Percentiles rank a stretch among this genome's conserved stretches.
These are phyloP conservation scores for Ceratocystis huliohia DNA, from an alignment of 2,329 filamentous ascomycete genomes.

Conservation along the genomic window DNA sequence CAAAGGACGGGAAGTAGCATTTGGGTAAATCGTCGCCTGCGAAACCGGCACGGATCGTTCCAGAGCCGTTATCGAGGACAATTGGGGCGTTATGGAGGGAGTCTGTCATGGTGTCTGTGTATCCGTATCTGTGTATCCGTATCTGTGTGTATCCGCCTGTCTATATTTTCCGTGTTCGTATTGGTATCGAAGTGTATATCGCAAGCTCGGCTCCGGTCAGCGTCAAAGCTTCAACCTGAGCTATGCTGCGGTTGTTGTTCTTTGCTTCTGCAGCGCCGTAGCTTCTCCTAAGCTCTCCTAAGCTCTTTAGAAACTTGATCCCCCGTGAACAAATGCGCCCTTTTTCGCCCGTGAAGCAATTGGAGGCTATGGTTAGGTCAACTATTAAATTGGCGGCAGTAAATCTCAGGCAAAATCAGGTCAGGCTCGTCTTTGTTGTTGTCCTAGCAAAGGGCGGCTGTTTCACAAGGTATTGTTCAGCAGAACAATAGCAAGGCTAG, in stretches of 20 bases:
- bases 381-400: not conserved
- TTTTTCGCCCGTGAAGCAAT: not conserved
- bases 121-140: slow-evolving; percentile 11
- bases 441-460: too few relatives aligned
- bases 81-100: slow-evolving; percentile 91
- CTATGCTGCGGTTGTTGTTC: not conserved
- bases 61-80: slow-evolving; percentile 97
- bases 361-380: not conserved
- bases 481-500: too few relatives aligned
- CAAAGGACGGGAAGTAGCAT: slow-evolving; percentile 94
- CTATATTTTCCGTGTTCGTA: not conserved
- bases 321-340: too few relatives aligned
- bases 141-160: slow-evolving; percentile 16
- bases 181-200: not conserved
- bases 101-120: slow-evolving; percentile 37
- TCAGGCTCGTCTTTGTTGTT: too few relatives aligned
- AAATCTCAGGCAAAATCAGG: too few relatives aligned
- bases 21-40: slow-evolving; percentile 92
- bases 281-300: not conserved
- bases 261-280: not conserved
- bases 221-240: not conserved
- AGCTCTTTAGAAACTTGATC: too few relatives aligned
- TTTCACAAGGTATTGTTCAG: too few relatives aligned
- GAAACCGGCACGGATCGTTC: slow-evolving; percentile 93
- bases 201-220: not conserved